Base-by-base conservation (phyloP, 1,139 yeast genomes). In the Candida neerlandica region DNA sequence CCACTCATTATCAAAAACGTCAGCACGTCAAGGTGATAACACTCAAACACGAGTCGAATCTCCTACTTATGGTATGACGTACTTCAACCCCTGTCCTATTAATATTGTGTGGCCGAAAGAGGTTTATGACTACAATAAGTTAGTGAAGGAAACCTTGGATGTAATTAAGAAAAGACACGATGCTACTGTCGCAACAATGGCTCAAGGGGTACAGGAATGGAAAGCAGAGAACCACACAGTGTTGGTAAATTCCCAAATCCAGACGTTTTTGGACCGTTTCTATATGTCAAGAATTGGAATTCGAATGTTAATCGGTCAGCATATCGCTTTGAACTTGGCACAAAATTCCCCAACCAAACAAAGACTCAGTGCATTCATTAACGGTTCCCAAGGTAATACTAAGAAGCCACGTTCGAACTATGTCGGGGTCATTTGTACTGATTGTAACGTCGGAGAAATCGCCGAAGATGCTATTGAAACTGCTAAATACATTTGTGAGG, bases 201-300 rank as follows among this genome's bases (percentile, higher is more conserved):
- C 97, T 1, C 92, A 89, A 60, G 97, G 97, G 16, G 96, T 90
- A 9, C 85, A 86, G 60, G 96, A 89, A 67, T 91, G 96, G 96
- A 90, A 90, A 63, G 66, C 60, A 52, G 80, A 75, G 57, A 79
- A 78, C 59, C 72, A 72, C 58, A 75, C 75, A 2, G 70, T 74
- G 38, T 73, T 63, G 56, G 82, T 75, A 37, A 85, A 84, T 58
- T 80, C 89, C 30, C 79, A 84, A 18, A 83, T 89, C 44, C 96
- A 89, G 65, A 79, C 85, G 12, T 89, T 89, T 61, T 72, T 89
- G 56, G 96, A 89, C 66, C 67, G 94, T 32, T 89, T 89, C 65
- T 89, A 89, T 69, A 84, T 89, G 90, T 85, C 90, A 29, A 76
- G 96, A 55, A 89, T 89, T 54, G 96, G 96, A 1, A 89, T 89